phyloP scores from a whole-genome alignment of 129 eudicot species.

The Artemisia tridentata region DNA sequence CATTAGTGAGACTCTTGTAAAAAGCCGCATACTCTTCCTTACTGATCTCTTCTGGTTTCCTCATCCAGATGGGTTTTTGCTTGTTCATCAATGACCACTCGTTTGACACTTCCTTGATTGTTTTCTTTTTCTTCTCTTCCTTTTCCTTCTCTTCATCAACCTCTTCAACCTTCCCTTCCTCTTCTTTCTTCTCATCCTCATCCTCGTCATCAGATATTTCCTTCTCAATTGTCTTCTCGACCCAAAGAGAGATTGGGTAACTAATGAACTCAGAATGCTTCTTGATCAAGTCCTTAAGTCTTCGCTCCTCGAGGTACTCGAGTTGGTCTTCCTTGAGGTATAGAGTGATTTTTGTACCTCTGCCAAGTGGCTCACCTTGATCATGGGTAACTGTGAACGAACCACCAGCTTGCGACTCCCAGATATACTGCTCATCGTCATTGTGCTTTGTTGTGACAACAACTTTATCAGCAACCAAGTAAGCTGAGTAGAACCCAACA shows the following conservation, averaged over 20 bases:
- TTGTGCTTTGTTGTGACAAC: conserved; percentile 71
- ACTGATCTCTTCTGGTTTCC: conserved; percentile 74
- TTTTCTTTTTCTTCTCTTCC: conserved; percentile 68
- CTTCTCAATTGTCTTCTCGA: conserved; percentile 65
- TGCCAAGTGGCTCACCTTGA: conserved; percentile 58
- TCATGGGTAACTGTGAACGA: conserved; percentile 73
- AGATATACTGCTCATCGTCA: conserved; percentile 70
- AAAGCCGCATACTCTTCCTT: conserved; percentile 79
- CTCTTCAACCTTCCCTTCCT: conserved; percentile 62
- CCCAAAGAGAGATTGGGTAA: conserved; percentile 71
- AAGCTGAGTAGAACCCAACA: conserved; percentile 42
- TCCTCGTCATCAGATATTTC: conserved; percentile 72
- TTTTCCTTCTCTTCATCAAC: conserved; percentile 70
- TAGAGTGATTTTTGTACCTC: conserved; percentile 66
- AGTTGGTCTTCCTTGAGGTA: conserved; percentile 69
- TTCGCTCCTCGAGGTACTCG: conserved; percentile 72
- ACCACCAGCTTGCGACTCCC: conserved; percentile 90
- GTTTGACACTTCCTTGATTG: conserved; percentile 71
- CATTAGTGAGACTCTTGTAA: conserved; percentile 76
- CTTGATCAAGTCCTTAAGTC: conserved; percentile 64
- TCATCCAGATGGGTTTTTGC: conserved; percentile 82
- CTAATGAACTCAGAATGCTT: conserved; percentile 80
- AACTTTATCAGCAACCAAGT: conserved; percentile 70
- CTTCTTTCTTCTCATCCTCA: conserved; percentile 56
- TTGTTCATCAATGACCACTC: conserved; percentile 72